Evolutionary conservation across 768 basidiomycete species (phyloP).

Genomic region (Lactarius hengduanensis): DNA sequence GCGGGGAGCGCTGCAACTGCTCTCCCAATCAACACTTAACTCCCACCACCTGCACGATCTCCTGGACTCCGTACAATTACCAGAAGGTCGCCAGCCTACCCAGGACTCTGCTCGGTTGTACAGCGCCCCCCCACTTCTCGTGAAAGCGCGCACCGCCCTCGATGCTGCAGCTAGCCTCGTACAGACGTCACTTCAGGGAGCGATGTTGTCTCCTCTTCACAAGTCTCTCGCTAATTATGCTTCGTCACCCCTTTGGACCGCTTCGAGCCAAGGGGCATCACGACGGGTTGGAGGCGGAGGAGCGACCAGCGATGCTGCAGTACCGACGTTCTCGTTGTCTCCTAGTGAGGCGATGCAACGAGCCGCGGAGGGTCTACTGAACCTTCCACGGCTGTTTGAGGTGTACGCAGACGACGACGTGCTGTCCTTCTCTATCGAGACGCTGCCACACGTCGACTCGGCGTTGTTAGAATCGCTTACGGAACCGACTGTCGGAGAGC

Average conservation of each 20-base stretch:
- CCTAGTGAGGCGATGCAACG: constrained; percentile 86
- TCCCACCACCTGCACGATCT: constrained; percentile 69
- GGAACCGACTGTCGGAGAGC: constrained; percentile 38
- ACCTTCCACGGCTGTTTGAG: constrained; percentile 91
- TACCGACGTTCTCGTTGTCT: constrained; percentile 92
- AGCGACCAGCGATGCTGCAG: constrained; percentile 50
- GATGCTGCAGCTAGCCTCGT: constrained; percentile 66
- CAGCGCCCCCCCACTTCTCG: constrained; percentile 44
- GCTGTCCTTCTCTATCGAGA: constrained; percentile 81
- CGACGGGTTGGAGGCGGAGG: constrained; percentile 41
- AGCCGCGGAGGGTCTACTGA: constrained; percentile 91
- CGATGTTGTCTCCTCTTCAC: constrained; percentile 80
- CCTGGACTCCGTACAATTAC: constrained; percentile 51
- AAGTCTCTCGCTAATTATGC: constrained; percentile 73
- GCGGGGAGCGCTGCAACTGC: constrained; percentile 66
- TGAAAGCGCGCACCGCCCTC: constrained; percentile 53
- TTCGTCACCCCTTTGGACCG: constrained; percentile 63
- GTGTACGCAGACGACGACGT: constrained; percentile 93
- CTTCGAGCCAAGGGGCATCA: constrained; percentile 47
- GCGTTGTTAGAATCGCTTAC: constrained; percentile 50
- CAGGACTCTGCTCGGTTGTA: constrained; percentile 34
- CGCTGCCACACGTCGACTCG: constrained; percentile 66
- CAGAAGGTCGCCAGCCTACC: constrained; percentile 33
- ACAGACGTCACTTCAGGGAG: constrained; percentile 75
- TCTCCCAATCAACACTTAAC: constrained; percentile 84